Percentiles rank a stretch among this genome's conserved stretches.
phyloP scores from a whole-genome alignment of 306 rosid species.

The Vigna radiata region DNA sequence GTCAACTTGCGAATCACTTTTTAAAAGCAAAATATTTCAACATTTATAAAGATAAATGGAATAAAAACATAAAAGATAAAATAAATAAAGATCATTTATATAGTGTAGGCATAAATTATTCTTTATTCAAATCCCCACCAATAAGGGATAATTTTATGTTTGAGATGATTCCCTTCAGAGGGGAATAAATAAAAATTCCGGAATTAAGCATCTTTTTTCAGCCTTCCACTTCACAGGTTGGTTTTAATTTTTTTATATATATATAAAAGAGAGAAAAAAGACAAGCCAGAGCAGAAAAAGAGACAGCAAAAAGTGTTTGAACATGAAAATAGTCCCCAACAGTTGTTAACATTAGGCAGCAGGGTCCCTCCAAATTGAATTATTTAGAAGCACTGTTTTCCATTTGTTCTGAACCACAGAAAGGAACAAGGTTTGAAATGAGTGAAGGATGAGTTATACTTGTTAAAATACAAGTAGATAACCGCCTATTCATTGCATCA shows the following conservation, averaged over 20 bases:
- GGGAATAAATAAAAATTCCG: conserved; percentile 13
- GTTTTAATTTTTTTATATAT: neutral
- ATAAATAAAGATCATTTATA: too few relatives aligned
- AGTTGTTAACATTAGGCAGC: conserved; percentile 19
- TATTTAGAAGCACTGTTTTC: conserved; percentile 27
- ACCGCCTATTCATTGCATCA: neutral
- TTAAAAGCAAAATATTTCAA: too few relatives aligned
- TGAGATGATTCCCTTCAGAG: conserved; percentile 3
- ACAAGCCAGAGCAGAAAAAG: neutral
- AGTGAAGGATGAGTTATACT: neutral
- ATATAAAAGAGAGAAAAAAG: neutral
- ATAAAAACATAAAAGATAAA: too few relatives aligned
- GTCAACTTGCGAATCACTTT: too few relatives aligned
- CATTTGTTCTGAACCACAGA: conserved; percentile 33
- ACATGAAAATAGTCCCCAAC: conserved; percentile 16
- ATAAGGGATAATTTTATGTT: neutral
- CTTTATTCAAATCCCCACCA: neutral
- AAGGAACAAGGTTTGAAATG: conserved; percentile 27
- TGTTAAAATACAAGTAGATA: neutral
- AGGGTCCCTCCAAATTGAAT: conserved; percentile 31
- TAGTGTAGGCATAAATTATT: too few relatives aligned
- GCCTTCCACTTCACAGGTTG: neutral
- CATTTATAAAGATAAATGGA: too few relatives aligned
- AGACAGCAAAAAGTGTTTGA: neutral
- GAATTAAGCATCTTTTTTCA: conserved; percentile 11